Evolutionary conservation across 1,139 yeast genomes (phyloP).

Genomic region (Hemisphaericaspora lyxosophila): DNA sequence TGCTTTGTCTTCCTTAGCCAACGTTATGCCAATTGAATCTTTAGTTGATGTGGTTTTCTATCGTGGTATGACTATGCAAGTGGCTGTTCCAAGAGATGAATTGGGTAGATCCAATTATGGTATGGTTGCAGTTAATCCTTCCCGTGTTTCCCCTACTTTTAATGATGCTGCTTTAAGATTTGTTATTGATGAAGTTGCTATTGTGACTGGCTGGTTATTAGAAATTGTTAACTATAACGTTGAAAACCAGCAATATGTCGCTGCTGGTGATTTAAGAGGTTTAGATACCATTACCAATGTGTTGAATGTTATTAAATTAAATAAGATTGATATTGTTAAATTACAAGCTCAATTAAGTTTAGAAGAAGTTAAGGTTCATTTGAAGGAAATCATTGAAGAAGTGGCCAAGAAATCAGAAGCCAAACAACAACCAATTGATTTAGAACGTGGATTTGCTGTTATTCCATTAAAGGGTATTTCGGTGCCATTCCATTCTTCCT

Average conservation of each 20-base stretch:
- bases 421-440: conserved; percentile 94
- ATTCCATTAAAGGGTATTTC: conserved; percentile 98
- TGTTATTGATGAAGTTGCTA: conserved; percentile 86
- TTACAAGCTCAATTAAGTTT: conserved; percentile 77
- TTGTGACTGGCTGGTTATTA: conserved; percentile 85
- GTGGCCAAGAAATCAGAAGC: conserved; percentile 76
- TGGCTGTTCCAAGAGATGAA: conserved; percentile 96
- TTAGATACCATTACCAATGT: conserved; percentile 92
- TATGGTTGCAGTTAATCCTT: conserved; percentile 98
- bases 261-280: conserved; percentile 97
- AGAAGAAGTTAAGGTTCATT: conserved; percentile 85
- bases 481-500: conserved; percentile 98
- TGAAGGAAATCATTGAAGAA: conserved; percentile 83
- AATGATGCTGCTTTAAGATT: conserved; percentile 91
- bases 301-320: conserved; percentile 85
- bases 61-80: conserved; percentile 99
- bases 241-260: conserved; percentile 96
- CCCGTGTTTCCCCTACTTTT: conserved; percentile 85
- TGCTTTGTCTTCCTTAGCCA: conserved; percentile 94
- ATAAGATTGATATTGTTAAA: conserved; percentile 90
- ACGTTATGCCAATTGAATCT: conserved; percentile 98
- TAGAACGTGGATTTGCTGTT: conserved; percentile 97
- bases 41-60: conserved; percentile 97
- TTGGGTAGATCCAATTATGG: conserved; percentile 97
- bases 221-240: conserved; percentile 98